Base-by-base conservation (phyloP, 140 eudicot species). In the Ambrosia hybrid region DNA sequence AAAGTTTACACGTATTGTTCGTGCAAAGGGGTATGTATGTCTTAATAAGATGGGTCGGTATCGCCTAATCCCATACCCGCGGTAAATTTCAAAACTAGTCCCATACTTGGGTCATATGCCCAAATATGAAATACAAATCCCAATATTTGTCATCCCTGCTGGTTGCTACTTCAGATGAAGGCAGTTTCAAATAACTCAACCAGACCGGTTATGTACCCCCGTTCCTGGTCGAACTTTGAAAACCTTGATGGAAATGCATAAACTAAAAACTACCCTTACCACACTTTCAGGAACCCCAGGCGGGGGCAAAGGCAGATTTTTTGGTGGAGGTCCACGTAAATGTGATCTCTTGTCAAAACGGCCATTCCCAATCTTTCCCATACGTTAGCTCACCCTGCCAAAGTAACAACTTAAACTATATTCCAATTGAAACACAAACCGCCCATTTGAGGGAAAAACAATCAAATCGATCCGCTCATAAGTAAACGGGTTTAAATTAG, bases 261-360 rank as follows among this genome's bases (percentile, higher is more conserved):
- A 63, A 63, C 15, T 39, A n/a, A 63, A 8, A 63, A 39, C 10
- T 65, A 60, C 11, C 73, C 96, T 39, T 83, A 92, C 98, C 96
- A 92, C 98, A 80, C 98, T 92, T 86, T 89, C 96, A 41, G 98
- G 98, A 76, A 85, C 95, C 45, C 96, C 95, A 1, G 83, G 96
- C 51, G 98, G 98, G 26, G 98, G 98, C 82, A 89, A 65, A 17
- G 96, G 12, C 2, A 86, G 74, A 80, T 92, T 92, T 79, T 55
- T 84, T 33, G 98, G 96, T 14, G 96, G 96, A 13, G 92, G 90
- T 13, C 86, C 90, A 52, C 77, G 80, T 2, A 85, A 76, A 75
- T 87, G 80, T 1, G 88, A 75, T 82, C 98, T 78, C 76, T 92
- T 92, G 77, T 89, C 92, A 81, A 92, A 92, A 62, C 92, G n/a